Evolutionary conservation across 371 early-diverging fungal genomes (phyloP).

Genomic region (Mucor plumbeus): DNA sequence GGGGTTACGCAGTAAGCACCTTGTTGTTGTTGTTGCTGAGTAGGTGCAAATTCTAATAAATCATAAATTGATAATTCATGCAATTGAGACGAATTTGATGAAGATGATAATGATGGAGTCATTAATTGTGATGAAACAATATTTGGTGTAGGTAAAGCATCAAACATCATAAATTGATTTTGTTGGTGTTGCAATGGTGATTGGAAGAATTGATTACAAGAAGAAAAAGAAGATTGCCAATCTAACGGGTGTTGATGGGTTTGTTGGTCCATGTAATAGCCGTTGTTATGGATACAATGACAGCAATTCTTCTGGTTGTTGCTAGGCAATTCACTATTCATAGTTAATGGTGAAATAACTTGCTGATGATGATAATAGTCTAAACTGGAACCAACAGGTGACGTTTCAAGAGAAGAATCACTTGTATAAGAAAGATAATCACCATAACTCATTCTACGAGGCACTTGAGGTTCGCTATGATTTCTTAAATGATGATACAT

Average conservation of each 20-base stretch:
- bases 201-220: background rate
- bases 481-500: background rate
- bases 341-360: background rate
- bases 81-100: slow-evolving; percentile 2
- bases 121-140: slow-evolving; percentile 7
- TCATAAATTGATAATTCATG: slow-evolving; percentile 3
- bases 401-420: slow-evolving; percentile 41
- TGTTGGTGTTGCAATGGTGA: slow-evolving; percentile 7
- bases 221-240: background rate
- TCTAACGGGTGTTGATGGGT: background rate
- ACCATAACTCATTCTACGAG: slow-evolving; percentile 36
- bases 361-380: slow-evolving; percentile 23
- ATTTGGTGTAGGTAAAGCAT: background rate
- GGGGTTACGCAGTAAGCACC: background rate
- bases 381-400: slow-evolving; percentile 40
- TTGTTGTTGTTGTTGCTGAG: background rate
- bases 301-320: background rate
- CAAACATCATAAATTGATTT: slow-evolving; percentile 7
- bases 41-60: background rate
- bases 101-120: background rate
- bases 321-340: background rate
- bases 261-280: too few species aligned
- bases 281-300: background rate
- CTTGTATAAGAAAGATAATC: slow-evolving; percentile 43
- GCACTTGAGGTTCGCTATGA: background rate